These are phyloP conservation scores for Apiosordaria backusii DNA, from an alignment of 495 filamentous ascomycete genomes.

Conservation along the genomic window DNA sequence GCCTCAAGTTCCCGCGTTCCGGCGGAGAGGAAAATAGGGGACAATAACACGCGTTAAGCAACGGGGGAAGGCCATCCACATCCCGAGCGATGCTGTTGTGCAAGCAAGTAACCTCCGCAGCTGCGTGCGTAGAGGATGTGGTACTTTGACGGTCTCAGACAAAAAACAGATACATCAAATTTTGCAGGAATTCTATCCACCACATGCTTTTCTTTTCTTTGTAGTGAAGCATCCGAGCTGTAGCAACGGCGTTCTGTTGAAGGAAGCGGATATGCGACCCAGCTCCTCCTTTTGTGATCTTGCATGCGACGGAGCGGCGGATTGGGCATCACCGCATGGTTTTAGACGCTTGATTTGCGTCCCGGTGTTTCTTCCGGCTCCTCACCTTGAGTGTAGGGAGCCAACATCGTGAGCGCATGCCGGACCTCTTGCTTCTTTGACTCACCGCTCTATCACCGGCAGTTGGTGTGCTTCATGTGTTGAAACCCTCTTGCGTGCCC, in stretches of 20 bases:
- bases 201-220: neutral
- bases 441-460: conserved; percentile 15
- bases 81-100: neutral
- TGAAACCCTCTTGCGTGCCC: neutral
- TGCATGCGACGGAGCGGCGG: conserved; percentile 10
- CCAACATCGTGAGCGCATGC: conserved; percentile 16
- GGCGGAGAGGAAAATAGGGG: neutral
- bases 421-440: neutral
- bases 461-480: neutral
- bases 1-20: neutral
- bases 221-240: neutral
- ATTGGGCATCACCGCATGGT: conserved; percentile 22
- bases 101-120: conserved; percentile 10
- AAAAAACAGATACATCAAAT: neutral
- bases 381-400: conserved; percentile 14
- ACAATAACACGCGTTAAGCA: conserved; percentile 3
- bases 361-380: neutral
- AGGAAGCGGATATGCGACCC: conserved; percentile 4
- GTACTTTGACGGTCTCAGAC: conserved; percentile 9
- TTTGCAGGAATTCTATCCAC: neutral
- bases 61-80: neutral
- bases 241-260: conserved; percentile 7
- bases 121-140: conserved; percentile 16
- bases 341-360: conserved; percentile 1
- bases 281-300: neutral